Evolutionary conservation across 1,284 basidiomycete genomes (phyloP).

Genomic region (Microbotryomycetes sp.): DNA sequence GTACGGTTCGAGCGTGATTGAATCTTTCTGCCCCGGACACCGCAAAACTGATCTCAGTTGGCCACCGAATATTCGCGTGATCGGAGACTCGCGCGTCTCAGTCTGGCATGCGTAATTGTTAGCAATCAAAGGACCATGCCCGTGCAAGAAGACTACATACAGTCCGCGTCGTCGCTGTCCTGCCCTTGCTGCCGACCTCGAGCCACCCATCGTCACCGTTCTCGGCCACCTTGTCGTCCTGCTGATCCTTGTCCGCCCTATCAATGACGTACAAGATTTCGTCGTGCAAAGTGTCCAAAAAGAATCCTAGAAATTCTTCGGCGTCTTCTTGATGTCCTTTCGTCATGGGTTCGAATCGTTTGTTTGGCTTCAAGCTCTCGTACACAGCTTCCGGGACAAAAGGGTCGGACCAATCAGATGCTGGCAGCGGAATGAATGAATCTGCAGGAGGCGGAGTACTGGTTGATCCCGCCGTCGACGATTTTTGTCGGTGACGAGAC

Average conservation of each 20-base stretch:
- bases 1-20: conserved; percentile 87
- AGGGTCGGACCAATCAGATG: conserved; percentile 46
- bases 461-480: conserved; percentile 6
- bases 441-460: neutral
- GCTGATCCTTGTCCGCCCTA: conserved; percentile 42
- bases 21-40: conserved; percentile 73
- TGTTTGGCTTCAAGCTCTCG: conserved; percentile 91
- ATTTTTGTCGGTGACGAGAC: neutral
- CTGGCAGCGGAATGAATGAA: neutral
- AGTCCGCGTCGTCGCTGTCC: conserved; percentile 69
- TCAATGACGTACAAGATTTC: conserved; percentile 66
- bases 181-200: conserved; percentile 87
- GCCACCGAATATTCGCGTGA: conserved; percentile 87
- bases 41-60: conserved; percentile 81
- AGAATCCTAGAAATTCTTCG: conserved; percentile 97
- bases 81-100: conserved; percentile 73
- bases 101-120: conserved; percentile 46
- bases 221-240: conserved; percentile 44
- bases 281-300: conserved; percentile 89
- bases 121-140: neutral
- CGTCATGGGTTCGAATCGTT: conserved; percentile 88
- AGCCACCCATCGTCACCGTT: conserved; percentile 57
- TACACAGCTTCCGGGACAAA: conserved; percentile 83
- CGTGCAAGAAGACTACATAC: conserved; percentile 46
- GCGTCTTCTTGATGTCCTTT: conserved; percentile 96